Base-by-base conservation (phyloP, 768 basidiomycete genomes). In the Trichaptum fuscoviolaceum region DNA sequence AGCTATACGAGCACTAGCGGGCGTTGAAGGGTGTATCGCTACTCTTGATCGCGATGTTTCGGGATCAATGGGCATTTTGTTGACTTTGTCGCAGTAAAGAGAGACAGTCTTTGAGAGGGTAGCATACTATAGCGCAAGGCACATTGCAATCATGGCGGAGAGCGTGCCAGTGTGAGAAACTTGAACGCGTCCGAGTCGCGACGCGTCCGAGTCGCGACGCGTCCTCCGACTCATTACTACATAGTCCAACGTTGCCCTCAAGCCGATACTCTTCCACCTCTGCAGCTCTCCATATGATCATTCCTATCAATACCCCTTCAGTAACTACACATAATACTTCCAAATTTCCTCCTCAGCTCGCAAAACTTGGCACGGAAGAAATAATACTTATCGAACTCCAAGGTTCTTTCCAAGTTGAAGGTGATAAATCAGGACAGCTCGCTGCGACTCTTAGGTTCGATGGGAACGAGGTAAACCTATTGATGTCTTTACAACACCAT, bases 331-430 rank as follows among this genome's bases (percentile, higher is more conserved):
- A 80, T 9, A 71, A 79, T 0, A 76, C 74, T n/a, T 73, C 75
- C 3, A 84, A 83, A 70, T 82, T 93, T 5, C 87, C 90, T 0
- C 81, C 88, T 1, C 78, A 82, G 0, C 80, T 96, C 17, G 89
- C 88, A 1, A 83, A 83, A 66, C 84, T 96, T 58, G 93, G 92
- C 18, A 82, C 91, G 69, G 87, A 89, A 58, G 92, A 95, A 72
- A 74, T 94, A 17, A 86, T 94, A 57, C 79, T 98, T 5, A 84
- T 98, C 64, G 95, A 98, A 72, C 81, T 97, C 5, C 96, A 98
- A 75, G 95, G 95, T 63, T 80, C 82, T 63, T 82, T 97, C 42
- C 87, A 90, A 59, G 87, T 90, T 35, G 90, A 92, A 65, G 85
- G 82, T 9, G 83, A 88, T 69, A 84, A 83, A 42, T 82, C 87